Conservation (phyloP, 2,329 filamentous ascomycete species). For the Tolypocladium inflatum region DNA sequence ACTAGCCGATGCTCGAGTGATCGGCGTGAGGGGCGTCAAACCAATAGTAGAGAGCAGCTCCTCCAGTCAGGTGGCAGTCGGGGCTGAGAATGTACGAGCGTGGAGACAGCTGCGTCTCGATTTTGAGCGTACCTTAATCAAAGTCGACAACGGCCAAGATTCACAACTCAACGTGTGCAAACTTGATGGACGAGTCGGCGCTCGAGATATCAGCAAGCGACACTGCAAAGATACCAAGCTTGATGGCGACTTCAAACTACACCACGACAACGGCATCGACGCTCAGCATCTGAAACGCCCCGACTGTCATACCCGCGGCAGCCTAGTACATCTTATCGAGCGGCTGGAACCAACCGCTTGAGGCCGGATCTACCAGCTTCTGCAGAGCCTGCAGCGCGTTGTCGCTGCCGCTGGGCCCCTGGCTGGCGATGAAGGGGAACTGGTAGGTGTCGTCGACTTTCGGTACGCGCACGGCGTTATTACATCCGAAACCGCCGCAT, state of each 20-base stretch:
- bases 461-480: constrained; percentile 22
- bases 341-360: constrained; percentile 20
- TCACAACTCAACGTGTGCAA: constrained; percentile 28
- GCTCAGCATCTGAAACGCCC: constrained; percentile 26
- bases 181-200: constrained; percentile 6
- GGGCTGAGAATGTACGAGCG: constrained; percentile 27
- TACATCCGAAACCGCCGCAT: constrained; percentile 30
- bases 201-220: constrained; percentile 19
- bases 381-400: constrained; percentile 1
- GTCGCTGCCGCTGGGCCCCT: neutral
- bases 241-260: constrained; percentile 17
- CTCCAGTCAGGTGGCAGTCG: constrained; percentile 30
- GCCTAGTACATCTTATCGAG: constrained; percentile 23
- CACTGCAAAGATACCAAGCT: constrained; percentile 24
- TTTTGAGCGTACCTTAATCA: constrained; percentile 20
- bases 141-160: constrained; percentile 24
- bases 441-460: constrained; percentile 6
- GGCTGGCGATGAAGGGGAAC: constrained; percentile 10
- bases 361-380: neutral
- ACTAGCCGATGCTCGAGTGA: constrained; percentile 22
- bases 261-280: constrained; percentile 26
- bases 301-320: constrained; percentile 25
- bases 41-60: constrained; percentile 30
- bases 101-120: constrained; percentile 30
- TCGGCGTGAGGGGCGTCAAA: constrained; percentile 16